These are phyloP conservation scores for Theileria orientalis DNA, from an alignment of 169 alveolate species.

Conservation along the genomic window DNA sequence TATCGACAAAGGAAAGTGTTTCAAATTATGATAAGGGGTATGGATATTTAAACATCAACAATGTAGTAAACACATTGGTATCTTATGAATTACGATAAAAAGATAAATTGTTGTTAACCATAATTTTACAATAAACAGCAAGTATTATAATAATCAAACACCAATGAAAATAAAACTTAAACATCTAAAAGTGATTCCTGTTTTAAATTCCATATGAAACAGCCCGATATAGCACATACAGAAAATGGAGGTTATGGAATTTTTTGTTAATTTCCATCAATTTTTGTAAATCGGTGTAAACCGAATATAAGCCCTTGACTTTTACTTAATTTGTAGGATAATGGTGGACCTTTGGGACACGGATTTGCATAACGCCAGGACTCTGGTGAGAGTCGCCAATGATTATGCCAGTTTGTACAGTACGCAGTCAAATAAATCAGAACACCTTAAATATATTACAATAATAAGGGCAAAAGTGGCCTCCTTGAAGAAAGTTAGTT, in stretches of 20 bases:
- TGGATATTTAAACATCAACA: too few relatives aligned
- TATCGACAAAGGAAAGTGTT: background rate
- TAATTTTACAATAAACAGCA: too few relatives aligned
- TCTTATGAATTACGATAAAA: too few relatives aligned
- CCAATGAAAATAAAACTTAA: too few relatives aligned
- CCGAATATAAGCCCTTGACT: background rate
- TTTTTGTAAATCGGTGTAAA: background rate
- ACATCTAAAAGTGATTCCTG: too few relatives aligned
- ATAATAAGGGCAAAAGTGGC: constrained; percentile 55
- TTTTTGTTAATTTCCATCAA: background rate
- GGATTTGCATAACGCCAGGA: constrained; percentile 46
- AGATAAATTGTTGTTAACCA: too few relatives aligned
- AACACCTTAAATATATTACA: constrained; percentile 32
- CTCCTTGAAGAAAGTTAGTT: constrained; percentile 42
- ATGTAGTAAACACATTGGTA: too few relatives aligned
- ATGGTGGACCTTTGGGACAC: constrained; percentile 64
- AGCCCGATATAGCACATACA: too few relatives aligned
- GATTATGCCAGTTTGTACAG: constrained; percentile 18
- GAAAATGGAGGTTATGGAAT: too few relatives aligned
- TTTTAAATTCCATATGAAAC: too few relatives aligned
- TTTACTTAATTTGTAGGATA: background rate
- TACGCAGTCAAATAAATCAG: constrained; percentile 28
- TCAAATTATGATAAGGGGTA: background rate
- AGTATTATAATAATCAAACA: too few relatives aligned
- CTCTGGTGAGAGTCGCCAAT: constrained; percentile 18